Evolutionary conservation across 495 filamentous ascomycete genomes (phyloP), one percentile per base, ranked within the genome.

Genomic region (Penicillium waksmanii): DNA sequence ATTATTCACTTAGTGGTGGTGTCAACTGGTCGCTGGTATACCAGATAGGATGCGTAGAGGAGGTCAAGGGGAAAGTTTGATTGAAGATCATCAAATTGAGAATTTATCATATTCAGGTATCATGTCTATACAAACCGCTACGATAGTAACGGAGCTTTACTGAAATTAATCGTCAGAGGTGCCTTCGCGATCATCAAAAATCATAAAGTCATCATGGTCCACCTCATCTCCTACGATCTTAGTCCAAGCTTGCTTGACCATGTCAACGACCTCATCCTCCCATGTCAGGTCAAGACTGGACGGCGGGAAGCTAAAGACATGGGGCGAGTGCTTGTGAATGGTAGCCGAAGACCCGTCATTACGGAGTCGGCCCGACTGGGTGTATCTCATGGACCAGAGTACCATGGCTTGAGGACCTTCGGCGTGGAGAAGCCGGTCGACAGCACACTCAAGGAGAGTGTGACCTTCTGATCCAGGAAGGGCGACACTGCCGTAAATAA

Each of bases 321-420:
- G 67, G 38, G 72, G 66, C 18, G 67, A 61, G 40, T 58, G 66
- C 11, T 59, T 53, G 23, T 61, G 40, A 19, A 65, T 56, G 17
- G 35, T 23, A 23, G 54, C 36, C n/a, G 40, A 19, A 44, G 56
- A 50, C n/a, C 50, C 58, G 43, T 56, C 55, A 33, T 49, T 66
- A 57, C 51, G 65, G 19, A 57, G 42, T 42, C 67, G 69, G 33
- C 73, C 72, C 3, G 68, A 51, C 54, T 87, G 85, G 49, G 81
- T 83, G 67, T 91, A 92, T 55, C 79, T 80, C 42, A 93, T 63
- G 42, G 76, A 79, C 84, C 85, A 92, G 3, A 90, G 71, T 35
- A 82, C 61, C 48, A 69, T 63, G n/a, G 80, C 69, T 6, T 68
- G 62, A 3, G 70, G 62, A 21, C 72, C 67, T 31, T 67, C 63